phyloP scores from a whole-genome alignment of 2,329 filamentous ascomycete species.

The Colletotrichum sp. region DNA sequence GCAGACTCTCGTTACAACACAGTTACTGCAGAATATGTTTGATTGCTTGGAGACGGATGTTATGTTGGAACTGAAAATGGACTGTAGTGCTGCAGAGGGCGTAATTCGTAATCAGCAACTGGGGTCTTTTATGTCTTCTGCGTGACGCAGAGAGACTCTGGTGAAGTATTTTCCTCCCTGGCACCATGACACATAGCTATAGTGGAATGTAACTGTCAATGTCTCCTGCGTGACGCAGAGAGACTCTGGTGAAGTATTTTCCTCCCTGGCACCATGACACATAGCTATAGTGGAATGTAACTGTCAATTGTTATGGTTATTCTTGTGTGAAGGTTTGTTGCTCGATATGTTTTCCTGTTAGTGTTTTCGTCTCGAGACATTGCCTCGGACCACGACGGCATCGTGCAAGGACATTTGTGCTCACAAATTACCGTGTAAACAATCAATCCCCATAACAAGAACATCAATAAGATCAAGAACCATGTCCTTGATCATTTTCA shows the following conservation, averaged over 20 bases:
- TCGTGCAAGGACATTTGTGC: fast-evolving
- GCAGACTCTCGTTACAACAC: conserved; percentile 43
- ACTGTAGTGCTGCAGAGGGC: neutral
- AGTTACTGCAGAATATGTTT: conserved; percentile 48
- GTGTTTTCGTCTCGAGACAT: neutral
- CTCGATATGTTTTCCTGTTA: fast-evolving
- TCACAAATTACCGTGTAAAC: neutral
- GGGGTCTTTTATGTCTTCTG: neutral
- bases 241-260: neutral
- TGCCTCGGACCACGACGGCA: fast-evolving
- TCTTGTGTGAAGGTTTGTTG: neutral
- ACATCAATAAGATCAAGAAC: neutral
- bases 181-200: neutral
- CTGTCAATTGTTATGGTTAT: neutral
- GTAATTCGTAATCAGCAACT: neutral
- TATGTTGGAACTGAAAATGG: neutral
- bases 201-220: neutral
- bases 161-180: neutral
- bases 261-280: neutral
- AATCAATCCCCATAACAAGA: neutral
- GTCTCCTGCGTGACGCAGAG: fast-evolving
- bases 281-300: neutral
- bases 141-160: fast-evolving
- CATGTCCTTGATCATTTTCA: neutral
- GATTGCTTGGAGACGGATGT: neutral